These are phyloP conservation scores for Hypoxylon subgilvum DNA, from an alignment of 495 filamentous ascomycete genomes.

Conservation along the genomic window DNA sequence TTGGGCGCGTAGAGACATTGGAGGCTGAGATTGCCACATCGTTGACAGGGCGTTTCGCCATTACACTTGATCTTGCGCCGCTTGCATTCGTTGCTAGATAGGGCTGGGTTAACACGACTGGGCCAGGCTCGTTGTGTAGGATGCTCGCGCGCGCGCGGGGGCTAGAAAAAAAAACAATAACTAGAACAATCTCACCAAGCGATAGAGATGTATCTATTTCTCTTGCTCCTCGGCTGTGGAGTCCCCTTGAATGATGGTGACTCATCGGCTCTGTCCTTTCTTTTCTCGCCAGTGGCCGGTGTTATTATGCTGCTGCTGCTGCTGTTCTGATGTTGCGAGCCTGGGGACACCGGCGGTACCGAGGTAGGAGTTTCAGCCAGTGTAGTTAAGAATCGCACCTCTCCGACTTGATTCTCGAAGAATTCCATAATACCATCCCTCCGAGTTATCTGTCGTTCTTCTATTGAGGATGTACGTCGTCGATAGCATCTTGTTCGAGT, in stretches of 20 bases:
- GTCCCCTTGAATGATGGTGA: constrained; percentile 40
- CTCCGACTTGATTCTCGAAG: constrained; percentile 61
- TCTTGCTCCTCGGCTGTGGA: constrained; percentile 63
- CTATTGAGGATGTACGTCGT: constrained; percentile 1
- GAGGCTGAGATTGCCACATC: constrained; percentile 81
- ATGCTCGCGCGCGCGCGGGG: not conserved
- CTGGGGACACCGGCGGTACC: constrained; percentile 34
- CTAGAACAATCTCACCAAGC: constrained; percentile 69
- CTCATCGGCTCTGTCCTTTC: constrained; percentile 49
- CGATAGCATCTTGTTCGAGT: constrained; percentile 20
- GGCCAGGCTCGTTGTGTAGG: constrained; percentile 3
- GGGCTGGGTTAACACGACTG: constrained; percentile 1
- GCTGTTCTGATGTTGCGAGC: constrained; percentile 38
- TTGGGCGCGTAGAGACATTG: constrained; percentile 90
- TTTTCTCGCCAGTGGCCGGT: constrained; percentile 44
- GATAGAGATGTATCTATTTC: constrained; percentile 84
- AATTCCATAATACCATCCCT: constrained; percentile 54
- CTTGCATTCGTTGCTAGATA: constrained; percentile 79
- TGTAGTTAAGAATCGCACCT: constrained; percentile 57
- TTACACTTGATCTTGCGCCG: constrained; percentile 93
- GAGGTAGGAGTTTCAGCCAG: constrained; percentile 32
- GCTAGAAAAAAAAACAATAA: not conserved
- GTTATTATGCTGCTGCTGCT: constrained; percentile 15
- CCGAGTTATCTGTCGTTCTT: constrained; percentile 12
- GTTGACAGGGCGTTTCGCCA: constrained; percentile 79